These are phyloP conservation scores for Monilinia laxa DNA, from an alignment of 2,329 filamentous ascomycete species.

Conservation along the genomic window DNA sequence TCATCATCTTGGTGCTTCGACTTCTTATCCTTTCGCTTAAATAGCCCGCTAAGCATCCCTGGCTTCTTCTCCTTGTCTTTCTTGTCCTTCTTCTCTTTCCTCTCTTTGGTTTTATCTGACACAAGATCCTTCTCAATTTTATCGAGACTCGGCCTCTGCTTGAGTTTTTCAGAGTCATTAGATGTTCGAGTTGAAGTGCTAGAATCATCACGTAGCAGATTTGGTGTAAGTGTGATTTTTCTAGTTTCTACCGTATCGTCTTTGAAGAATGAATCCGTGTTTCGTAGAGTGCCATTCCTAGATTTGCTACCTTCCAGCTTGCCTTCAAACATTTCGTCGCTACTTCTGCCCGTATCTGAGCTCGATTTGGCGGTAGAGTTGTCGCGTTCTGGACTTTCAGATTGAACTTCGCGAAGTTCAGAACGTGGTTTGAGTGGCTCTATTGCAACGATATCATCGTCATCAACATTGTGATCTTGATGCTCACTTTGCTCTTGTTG, in stretches of 20 bases:
- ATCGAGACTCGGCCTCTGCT: constrained; percentile 69
- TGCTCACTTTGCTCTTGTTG: constrained; percentile 49
- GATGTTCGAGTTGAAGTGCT: constrained; percentile 44
- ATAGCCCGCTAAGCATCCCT: constrained; percentile 64
- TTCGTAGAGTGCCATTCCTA: constrained; percentile 81
- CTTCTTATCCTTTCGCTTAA: constrained; percentile 49
- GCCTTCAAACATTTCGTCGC: constrained; percentile 65
- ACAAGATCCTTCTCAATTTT: constrained; percentile 67
- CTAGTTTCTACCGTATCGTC: constrained; percentile 93
- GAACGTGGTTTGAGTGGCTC: constrained; percentile 46
- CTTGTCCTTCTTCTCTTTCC: constrained; percentile 60
- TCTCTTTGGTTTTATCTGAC: constrained; percentile 67
- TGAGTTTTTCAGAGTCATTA: constrained; percentile 50
- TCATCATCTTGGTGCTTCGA: constrained; percentile 55
- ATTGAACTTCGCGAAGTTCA: constrained; percentile 39
- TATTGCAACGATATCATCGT: constrained; percentile 38
- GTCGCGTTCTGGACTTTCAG: constrained; percentile 32
- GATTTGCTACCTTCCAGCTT: constrained; percentile 61
- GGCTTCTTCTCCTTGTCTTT: constrained; percentile 54
- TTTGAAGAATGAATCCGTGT: constrained; percentile 96
- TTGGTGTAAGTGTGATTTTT: constrained; percentile 95
- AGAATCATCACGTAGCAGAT: constrained; percentile 80
- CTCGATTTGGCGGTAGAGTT: constrained; percentile 33
- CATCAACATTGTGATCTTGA: constrained; percentile 43
- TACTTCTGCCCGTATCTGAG: constrained; percentile 49